Percentiles rank a stretch among this genome's conserved stretches.
Evolutionary conservation across 1,284 basidiomycete genomes (phyloP).

Genomic region (Cystobasidiaceae sp.): DNA sequence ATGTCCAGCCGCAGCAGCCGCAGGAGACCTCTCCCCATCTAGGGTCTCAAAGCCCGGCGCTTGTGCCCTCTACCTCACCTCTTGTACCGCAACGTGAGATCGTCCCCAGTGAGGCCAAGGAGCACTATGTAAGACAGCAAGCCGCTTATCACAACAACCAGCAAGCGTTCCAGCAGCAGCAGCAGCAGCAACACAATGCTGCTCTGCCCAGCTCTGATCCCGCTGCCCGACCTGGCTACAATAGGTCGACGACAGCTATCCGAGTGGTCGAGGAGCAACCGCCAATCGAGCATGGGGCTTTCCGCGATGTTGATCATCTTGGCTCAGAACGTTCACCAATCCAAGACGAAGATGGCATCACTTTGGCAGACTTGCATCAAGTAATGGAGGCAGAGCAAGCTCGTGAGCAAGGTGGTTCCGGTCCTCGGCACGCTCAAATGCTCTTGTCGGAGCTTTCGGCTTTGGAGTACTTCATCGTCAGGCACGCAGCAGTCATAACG

Average conservation of each 20-base stretch:
- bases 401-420: constrained; percentile 70
- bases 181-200: too few relatives aligned
- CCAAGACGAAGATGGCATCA: constrained; percentile 70
- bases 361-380: constrained; percentile 93
- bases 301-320: constrained; percentile 31
- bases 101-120: not conserved
- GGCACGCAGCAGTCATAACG: constrained; percentile 80
- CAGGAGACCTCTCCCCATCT: constrained; percentile 20
- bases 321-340: constrained; percentile 37
- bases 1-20: constrained; percentile 1
- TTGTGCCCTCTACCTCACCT: not conserved
- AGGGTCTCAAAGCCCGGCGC: constrained; percentile 4
- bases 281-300: constrained; percentile 4
- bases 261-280: constrained; percentile 41
- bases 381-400: constrained; percentile 80
- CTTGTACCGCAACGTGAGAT: not conserved
- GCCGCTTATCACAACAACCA: not conserved
- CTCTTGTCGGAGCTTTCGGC: constrained; percentile 78
- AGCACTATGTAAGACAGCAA: too few relatives aligned
- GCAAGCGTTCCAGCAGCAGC: not conserved
- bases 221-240: constrained; percentile 33
- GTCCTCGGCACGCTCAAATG: constrained; percentile 66
- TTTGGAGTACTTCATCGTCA: constrained; percentile 82
- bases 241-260: constrained; percentile 40
- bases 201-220: not conserved